These are phyloP conservation scores for Aristolochia contorta DNA, from an alignment of 164 flowering plant species.

Conservation along the genomic window DNA sequence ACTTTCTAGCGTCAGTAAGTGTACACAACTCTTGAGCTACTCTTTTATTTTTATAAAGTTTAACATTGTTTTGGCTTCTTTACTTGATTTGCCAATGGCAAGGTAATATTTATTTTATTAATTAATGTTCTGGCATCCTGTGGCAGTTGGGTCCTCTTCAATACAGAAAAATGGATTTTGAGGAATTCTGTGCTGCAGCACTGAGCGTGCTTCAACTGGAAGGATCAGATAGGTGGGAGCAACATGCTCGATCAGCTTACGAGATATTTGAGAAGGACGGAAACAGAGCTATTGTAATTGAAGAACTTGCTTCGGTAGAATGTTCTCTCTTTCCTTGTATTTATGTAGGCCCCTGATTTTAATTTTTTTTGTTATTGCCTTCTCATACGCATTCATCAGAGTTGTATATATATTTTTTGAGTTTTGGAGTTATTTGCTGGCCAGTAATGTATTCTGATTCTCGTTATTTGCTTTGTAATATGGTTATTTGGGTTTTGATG, in stretches of 20 bases:
- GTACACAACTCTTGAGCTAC: not conserved
- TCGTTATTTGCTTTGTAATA: too few species aligned
- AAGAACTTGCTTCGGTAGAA: slow-evolving; percentile 90
- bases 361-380: not conserved
- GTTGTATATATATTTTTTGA: too few species aligned
- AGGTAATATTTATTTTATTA: too few species aligned
- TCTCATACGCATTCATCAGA: too few species aligned
- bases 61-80: not conserved
- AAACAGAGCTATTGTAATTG: slow-evolving; percentile 78
- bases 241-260: slow-evolving; percentile 83
- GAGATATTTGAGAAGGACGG: slow-evolving; percentile 87
- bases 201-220: slow-evolving; percentile 85
- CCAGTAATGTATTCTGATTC: too few species aligned
- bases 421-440: too few species aligned
- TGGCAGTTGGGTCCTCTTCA: slow-evolving; percentile 75
- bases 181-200: slow-evolving; percentile 91
- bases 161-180: slow-evolving; percentile 87
- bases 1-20: slow-evolving; percentile 59
- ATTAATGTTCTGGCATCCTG: not conserved
- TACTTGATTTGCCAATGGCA: not conserved
- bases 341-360: not conserved
- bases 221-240: slow-evolving; percentile 88
- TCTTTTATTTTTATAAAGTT: not conserved
- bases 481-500: slow-evolving; percentile 1
- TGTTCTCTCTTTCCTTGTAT: not conserved